Base-by-base conservation (phyloP, 2,329 filamentous ascomycete species). In the Tolypocladium paradoxum region DNA sequence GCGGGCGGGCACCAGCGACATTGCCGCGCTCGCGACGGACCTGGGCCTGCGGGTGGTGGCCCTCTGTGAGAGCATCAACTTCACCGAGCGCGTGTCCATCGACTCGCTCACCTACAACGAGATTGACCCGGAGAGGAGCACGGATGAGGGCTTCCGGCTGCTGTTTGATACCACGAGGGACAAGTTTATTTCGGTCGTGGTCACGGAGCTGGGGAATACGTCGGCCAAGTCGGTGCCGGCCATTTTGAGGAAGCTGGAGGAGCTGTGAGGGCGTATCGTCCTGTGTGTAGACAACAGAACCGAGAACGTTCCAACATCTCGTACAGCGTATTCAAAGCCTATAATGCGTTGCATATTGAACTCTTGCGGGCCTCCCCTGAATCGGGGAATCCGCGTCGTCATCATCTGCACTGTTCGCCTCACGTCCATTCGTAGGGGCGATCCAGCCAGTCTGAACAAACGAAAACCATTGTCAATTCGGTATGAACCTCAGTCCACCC, bases 41-140 rank as follows among this genome's bases (percentile, higher is more conserved):
- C 76, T 83, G 22, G 84, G 86, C 54, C 81, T 91, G 37, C 87
- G 88, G 1, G 89, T 97, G 54, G 84, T 95, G 35, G 89, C 95
- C 3, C 87, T 95, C 55, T 96, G 90, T 68, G 92, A 97, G 73
- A 93, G 87, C 4, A 85, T 97, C 73, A 99, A 97, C 71, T 96
- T 97, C 68, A 93, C 63, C 33, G 80, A 73, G 84, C 85, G 90
- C 54, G 89, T 96, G 12, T 88, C 90, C 7, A 82, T 95, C 16
- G 93, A 97, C 70, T 92, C 90, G 27, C 88, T 97, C 59, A 92
- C 93, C 43, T 85, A 90, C 63, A 99, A 99, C 68, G 93, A 99
- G 73, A 85, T 96, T 57, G 90, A 71, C 78, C 91, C 68, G 64
- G 89, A 70, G 82, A 87, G 68, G 77, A 89, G 71, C 71, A 73